Evolutionary conservation across 2,329 filamentous ascomycete species (phyloP), one percentile per base, ranked within the genome.

Genomic region (Massarina eburnea): DNA sequence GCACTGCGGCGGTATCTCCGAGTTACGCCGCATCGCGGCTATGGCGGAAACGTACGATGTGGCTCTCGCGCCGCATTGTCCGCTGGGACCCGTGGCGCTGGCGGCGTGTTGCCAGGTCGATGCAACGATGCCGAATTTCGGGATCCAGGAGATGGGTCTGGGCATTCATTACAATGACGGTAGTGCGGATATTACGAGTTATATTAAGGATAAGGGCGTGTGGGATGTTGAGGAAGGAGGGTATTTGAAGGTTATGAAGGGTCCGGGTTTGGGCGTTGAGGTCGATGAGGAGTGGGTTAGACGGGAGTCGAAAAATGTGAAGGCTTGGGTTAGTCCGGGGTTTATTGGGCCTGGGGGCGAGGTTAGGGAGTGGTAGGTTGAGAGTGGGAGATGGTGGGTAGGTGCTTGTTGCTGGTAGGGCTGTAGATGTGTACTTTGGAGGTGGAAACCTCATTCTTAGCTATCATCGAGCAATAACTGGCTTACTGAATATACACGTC

Each of bases 31-130:
- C 1, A 87, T 91, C 46, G 85, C 86, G 0, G 73, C 78, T 5
- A 86, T 89, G 80, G 82, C 81, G 0, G 86, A 90, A 67, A 78
- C 85, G 0, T 89, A 89, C 57, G 86, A 89, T 61, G 83, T 88
- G 1, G 82, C 85, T 0, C 74, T 89, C 33, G 87, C 86, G 15
- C 86, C 87, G 1, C 86, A 90, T 57, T 89, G 85, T 54, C 86
- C 86, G 0, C 67, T 90, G 0, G 87, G 87, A 0, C 86, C 87
- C 0, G 85, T 91, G 39, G 85, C 87, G 0, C 72, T 90, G 14
- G 87, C 87, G 0, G 87, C 87, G 0, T 83, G 79, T 44, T 75
- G 89, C 32, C 86, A 90, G 51, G 80, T 90, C 1, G 83, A 82
- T 19, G 61, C 74, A 80, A 17, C 73, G 70, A 8, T 81, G 73